These are phyloP conservation scores for Zhuliangozyma parablackwelliae DNA, from an alignment of 1,139 yeast species.

Conservation along the genomic window DNA sequence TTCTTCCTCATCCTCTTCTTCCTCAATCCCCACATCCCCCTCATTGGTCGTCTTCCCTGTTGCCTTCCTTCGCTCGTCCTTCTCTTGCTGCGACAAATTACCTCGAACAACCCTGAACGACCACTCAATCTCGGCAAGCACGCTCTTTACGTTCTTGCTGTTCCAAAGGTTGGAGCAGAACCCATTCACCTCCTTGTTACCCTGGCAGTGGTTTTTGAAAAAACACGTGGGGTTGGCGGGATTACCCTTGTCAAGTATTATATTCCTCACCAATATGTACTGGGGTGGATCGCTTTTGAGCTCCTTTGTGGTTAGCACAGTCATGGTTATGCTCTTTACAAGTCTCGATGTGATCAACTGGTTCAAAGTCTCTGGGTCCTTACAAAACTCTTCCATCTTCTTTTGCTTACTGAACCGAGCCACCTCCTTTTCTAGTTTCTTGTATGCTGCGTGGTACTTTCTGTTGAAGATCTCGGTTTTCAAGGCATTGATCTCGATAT, in stretches of 20 bases:
- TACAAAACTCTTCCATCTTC: conserved; percentile 18
- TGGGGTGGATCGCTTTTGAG: conserved; percentile 27
- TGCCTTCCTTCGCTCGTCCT: conserved; percentile 23
- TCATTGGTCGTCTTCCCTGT: conserved; percentile 19
- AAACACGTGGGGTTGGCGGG: conserved; percentile 44
- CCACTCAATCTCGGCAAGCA: conserved; percentile 48
- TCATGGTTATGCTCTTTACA: conserved; percentile 23
- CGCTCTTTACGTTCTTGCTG: conserved; percentile 44
- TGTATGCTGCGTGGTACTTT: conserved; percentile 47
- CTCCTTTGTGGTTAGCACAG: conserved; percentile 23
- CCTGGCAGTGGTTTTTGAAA: conserved; percentile 43
- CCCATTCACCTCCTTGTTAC: conserved; percentile 36
- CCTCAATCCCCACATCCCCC: conserved; percentile 17
- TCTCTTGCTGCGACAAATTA: conserved; percentile 44
- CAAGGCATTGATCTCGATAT: conserved; percentile 37
- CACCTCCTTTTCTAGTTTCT: conserved; percentile 37
- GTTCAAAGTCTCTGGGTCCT: conserved; percentile 15
- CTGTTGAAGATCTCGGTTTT: conserved; percentile 44
- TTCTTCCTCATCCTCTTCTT: conserved; percentile 19
- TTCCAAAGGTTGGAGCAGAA: conserved; percentile 59
- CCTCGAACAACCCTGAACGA: conserved; percentile 61
- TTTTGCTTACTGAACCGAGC: conserved; percentile 21
- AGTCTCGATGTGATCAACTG: conserved; percentile 31
- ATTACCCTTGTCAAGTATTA: conserved; percentile 24
- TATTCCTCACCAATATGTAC: conserved; percentile 23